Base-by-base conservation (phyloP, 2,329 filamentous ascomycete genomes). In the Ceratocystiopsis brevicomis region DNA sequence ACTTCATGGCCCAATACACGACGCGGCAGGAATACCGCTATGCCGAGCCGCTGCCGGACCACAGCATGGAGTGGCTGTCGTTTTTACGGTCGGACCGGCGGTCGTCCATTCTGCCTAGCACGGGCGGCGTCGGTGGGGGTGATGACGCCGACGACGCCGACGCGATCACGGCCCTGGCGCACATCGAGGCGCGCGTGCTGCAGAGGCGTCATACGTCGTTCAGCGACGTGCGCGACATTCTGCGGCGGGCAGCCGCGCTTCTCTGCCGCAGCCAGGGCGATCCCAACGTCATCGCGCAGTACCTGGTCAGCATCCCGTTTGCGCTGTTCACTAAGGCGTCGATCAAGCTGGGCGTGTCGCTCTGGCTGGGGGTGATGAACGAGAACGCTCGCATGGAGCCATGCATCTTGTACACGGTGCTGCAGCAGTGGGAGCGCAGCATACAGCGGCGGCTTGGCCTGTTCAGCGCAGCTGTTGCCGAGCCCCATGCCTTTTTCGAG, bases 311-410 rank as follows among this genome's bases (percentile, higher is more conserved):
- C 51, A 90, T 98, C 47, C 92, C 90, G 0, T 98, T 98, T 59
- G 73, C 76, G 37, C 74, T 94, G 39, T 96, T 98, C 57, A 92
- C 81, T 6, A 94, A 93, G 57, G 82, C 93, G 54, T 90, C 87
- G 2, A 90, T 98, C 57, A 93, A 94, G 56, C 74, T 96, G 41
- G 92, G 90, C 6, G 81, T 95, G 34, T 95, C 90, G 4, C 66
- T 98, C 8, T 99, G 90, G 90, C 76, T 95, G 47, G 90, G 90
- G 21, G 83, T 96, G 14, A 92, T 96, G 54, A 90, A 96, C 53
- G 90, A 98, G 58, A 96, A 94, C 54, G 83, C 87, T 3, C 73
- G 74, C 44, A 78, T 95, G 60, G 86, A 94, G 58, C 73, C 88
- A 10, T 78, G 86, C 47, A 76, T 99, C 44, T 63, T 98, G 32